These are phyloP conservation scores for Trichoderma gracile DNA, from an alignment of 2,329 filamentous ascomycete genomes.

Conservation along the genomic window DNA sequence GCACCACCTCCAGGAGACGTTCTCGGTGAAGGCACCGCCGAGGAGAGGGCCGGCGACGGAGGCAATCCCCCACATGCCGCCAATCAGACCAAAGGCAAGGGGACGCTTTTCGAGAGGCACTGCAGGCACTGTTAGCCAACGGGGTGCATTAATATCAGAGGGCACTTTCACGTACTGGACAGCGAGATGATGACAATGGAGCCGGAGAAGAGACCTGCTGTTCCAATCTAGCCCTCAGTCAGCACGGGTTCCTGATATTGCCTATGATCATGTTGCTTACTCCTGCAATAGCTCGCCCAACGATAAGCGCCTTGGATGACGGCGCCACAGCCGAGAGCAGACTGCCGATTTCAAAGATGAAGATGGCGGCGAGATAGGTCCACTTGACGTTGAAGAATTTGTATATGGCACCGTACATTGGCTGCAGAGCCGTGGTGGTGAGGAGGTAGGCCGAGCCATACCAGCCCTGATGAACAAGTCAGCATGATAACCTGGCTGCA, in stretches of 20 bases:
- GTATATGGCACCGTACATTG: conserved; percentile 53
- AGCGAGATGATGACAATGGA: conserved; percentile 50
- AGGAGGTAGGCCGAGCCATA: conserved; percentile 53
- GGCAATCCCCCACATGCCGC: conserved; percentile 58
- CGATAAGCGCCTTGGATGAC: conserved; percentile 50
- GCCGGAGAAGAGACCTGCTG: conserved; percentile 53
- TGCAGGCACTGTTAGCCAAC: conserved; percentile 18
- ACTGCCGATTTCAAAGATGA: conserved; percentile 49
- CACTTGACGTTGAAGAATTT: conserved; percentile 52
- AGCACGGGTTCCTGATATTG: neutral
- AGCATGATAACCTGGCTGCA: neutral
- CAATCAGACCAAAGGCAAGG: conserved; percentile 55
- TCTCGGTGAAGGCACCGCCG: conserved; percentile 52
- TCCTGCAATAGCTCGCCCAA: conserved; percentile 54
- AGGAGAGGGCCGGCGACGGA: conserved; percentile 52
- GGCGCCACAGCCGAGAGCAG: conserved; percentile 49
- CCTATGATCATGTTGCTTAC: conserved; percentile 29
- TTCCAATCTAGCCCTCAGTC: conserved; percentile 43
- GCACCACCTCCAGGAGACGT: conserved; percentile 55
- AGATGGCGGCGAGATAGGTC: conserved; percentile 46
- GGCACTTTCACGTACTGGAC: conserved; percentile 35
- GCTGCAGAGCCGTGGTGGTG: conserved; percentile 51
- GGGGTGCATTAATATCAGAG: too few species aligned
- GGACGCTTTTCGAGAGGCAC: conserved; percentile 57
- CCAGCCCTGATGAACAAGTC: conserved; percentile 43